These are phyloP conservation scores for Penicillium sp. DNA, from an alignment of 2,329 filamentous ascomycete genomes.

Conservation along the genomic window DNA sequence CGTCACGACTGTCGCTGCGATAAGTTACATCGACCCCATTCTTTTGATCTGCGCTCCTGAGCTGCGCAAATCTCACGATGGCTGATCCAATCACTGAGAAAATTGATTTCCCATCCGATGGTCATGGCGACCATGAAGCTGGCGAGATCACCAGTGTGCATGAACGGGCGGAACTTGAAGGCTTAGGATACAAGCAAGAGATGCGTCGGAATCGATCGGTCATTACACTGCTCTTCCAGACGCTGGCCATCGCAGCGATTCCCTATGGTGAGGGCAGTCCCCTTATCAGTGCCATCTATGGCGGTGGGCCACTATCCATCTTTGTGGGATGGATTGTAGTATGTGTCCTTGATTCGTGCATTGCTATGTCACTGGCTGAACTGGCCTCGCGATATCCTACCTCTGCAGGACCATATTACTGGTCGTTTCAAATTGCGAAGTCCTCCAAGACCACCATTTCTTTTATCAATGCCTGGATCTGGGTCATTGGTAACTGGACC, in stretches of 20 bases:
- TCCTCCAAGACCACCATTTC: slow-evolving; percentile 49
- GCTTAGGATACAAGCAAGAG: slow-evolving; percentile 61
- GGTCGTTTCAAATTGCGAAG: slow-evolving; percentile 52
- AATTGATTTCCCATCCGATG: neutral
- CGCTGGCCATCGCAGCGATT: slow-evolving; percentile 61
- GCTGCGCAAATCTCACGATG: neutral
- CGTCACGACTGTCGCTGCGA: neutral
- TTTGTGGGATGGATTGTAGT: slow-evolving; percentile 60
- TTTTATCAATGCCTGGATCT: slow-evolving; percentile 55
- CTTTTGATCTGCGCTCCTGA: neutral
- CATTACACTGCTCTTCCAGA: slow-evolving; percentile 62
- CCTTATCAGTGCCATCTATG: slow-evolving; percentile 45
- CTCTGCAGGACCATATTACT: slow-evolving; percentile 56
- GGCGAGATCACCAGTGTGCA: slow-evolving; percentile 23
- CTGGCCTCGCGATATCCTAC: slow-evolving; percentile 55
- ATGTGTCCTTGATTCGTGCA: slow-evolving; percentile 54
- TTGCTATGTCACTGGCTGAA: slow-evolving; percentile 54
- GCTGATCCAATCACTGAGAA: slow-evolving; percentile 3
- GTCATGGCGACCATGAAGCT: slow-evolving; percentile 12
- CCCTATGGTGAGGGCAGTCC: slow-evolving; percentile 53
- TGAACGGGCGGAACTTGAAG: slow-evolving; percentile 34
- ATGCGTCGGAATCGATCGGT: slow-evolving; percentile 61
- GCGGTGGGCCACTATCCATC: slow-evolving; percentile 55
- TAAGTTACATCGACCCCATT: neutral
- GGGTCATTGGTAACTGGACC: slow-evolving; percentile 22